phyloP scores from a whole-genome alignment of 2,329 filamentous ascomycete genomes.

The Aspergillus oerlinghausenensis region DNA sequence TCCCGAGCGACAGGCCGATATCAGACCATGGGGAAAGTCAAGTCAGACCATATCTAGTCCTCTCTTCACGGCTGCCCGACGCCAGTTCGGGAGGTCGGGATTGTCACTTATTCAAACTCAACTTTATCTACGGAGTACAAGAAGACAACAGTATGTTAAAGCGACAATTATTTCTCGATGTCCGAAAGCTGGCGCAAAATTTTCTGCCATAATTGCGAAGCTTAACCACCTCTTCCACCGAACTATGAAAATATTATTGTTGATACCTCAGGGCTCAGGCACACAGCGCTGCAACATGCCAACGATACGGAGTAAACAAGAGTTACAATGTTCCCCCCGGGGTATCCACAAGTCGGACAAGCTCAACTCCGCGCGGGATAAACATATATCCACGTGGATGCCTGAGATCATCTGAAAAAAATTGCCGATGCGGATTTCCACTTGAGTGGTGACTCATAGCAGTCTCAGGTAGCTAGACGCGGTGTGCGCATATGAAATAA shows the following conservation, averaged over 20 bases:
- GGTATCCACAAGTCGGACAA: neutral
- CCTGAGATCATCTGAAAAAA: neutral
- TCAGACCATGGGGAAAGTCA: slow-evolving; percentile 9
- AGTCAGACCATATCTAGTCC: slow-evolving; percentile 6
- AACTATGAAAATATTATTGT: neutral
- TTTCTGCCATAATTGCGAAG: too few species aligned
- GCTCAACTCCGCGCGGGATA: slow-evolving; percentile 13
- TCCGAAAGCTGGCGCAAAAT: too few species aligned
- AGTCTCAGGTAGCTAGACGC: too few species aligned
- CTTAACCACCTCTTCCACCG: too few species aligned
- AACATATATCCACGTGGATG: slow-evolving; percentile 10
- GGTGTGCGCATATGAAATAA: neutral
- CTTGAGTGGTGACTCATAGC: neutral
- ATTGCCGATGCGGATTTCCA: too few species aligned
- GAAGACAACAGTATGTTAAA: neutral
- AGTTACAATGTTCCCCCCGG: too few species aligned
- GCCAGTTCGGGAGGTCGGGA: neutral
- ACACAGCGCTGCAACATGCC: neutral
- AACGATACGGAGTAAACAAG: too few species aligned
- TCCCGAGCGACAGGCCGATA: slow-evolving; percentile 2
- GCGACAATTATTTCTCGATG: neutral
- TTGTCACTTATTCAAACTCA: neutral
- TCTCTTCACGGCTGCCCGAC: slow-evolving; percentile 13
- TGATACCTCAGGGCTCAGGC: neutral
- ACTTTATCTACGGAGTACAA: too few species aligned